phyloP scores from a whole-genome alignment of 2,329 filamentous ascomycete species.

The Epichloe baconii region DNA sequence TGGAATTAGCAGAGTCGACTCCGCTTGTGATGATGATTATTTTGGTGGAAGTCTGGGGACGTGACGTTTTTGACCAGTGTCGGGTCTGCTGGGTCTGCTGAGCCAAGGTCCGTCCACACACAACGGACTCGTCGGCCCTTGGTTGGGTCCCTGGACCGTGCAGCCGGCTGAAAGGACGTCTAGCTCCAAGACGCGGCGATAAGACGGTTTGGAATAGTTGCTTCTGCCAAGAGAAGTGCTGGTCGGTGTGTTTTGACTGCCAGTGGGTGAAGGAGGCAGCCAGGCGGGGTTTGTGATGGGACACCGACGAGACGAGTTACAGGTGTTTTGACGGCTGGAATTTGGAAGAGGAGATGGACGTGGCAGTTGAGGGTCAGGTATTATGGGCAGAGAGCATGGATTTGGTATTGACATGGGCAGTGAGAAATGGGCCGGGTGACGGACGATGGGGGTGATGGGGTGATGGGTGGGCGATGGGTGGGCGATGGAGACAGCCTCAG shows the following conservation, averaged over 20 bases:
- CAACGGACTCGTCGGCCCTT: not conserved
- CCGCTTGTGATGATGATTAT: not conserved
- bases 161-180: not conserved
- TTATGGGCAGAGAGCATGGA: not conserved
- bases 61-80: not conserved
- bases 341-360: not conserved
- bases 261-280: not conserved
- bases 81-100: not conserved
- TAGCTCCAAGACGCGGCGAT: not conserved
- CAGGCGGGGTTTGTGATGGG: not conserved
- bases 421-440: slow-evolving; percentile 1
- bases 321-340: slow-evolving; percentile 1
- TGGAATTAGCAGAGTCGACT: slow-evolving; percentile 1
- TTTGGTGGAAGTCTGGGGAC: not conserved
- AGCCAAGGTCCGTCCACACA: not conserved
- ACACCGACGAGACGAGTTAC: not conserved
- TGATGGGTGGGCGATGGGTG: not conserved
- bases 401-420: slow-evolving; percentile 1
- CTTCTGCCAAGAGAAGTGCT: not conserved
- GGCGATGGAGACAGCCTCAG: not conserved
- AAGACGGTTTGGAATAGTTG: not conserved
- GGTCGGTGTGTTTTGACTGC: not conserved
- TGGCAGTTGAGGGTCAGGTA: slow-evolving; percentile 1
- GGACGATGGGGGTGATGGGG: not conserved
- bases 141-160: not conserved